Evolutionary conservation across 2,329 filamentous ascomycete genomes (phyloP).

Genomic region (Rutstroemia sp.): DNA sequence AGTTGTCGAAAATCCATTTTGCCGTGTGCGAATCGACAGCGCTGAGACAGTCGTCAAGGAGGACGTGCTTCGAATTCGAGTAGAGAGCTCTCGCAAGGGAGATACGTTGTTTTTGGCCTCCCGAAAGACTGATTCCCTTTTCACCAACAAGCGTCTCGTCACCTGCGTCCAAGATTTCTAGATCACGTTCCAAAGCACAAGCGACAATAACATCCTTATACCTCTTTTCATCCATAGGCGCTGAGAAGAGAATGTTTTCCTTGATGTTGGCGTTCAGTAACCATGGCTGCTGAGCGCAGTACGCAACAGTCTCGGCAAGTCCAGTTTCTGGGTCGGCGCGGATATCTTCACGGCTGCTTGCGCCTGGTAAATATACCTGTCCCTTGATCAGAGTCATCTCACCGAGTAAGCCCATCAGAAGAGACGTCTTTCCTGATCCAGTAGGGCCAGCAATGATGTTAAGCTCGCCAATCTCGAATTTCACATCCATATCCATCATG

Average conservation of each 20-base stretch:
- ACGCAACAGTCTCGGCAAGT: conserved; percentile 85
- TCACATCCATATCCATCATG: conserved; percentile 73
- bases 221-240: conserved; percentile 69
- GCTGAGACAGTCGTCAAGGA: conserved; percentile 91
- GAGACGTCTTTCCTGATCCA: conserved; percentile 88
- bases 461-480: conserved; percentile 77
- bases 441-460: conserved; percentile 93
- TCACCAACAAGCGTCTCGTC: conserved; percentile 93
- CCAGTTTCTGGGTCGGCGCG: conserved; percentile 74
- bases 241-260: conserved; percentile 90
- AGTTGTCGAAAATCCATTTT: conserved; percentile 96
- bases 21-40: conserved; percentile 96
- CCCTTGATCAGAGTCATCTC: conserved; percentile 89
- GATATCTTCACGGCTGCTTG: conserved; percentile 77
- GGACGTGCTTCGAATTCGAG: conserved; percentile 81
- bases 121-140: conserved; percentile 93
- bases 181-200: conserved; percentile 83
- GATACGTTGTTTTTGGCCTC: conserved; percentile 95
- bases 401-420: conserved; percentile 90
- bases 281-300: conserved; percentile 96
- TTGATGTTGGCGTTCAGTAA: conserved; percentile 92
- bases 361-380: conserved; percentile 69
- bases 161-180: conserved; percentile 85
- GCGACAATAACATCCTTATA: conserved; percentile 86
- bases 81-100: conserved; percentile 96